Base-by-base conservation (phyloP, 75 land plant genomes). In the Cunninghamia lanceolata region DNA sequence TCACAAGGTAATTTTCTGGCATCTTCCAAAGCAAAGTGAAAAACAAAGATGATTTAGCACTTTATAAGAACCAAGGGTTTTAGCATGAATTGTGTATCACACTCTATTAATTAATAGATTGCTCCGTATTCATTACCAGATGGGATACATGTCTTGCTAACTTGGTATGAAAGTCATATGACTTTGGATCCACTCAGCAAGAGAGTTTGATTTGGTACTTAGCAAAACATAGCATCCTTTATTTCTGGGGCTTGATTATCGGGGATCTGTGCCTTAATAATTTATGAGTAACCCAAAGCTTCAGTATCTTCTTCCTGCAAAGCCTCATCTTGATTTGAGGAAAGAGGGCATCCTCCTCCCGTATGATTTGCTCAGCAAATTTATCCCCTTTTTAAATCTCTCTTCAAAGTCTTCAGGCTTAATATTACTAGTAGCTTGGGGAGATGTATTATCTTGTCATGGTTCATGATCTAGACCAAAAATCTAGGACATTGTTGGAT, bases 1-100 rank as follows among this genome's bases (percentile, higher is more conserved):
- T 94, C 32, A 70, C 89, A 83, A 90, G 94, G 95, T 93, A 93
- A 73, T 63, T 15, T 54, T 42, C 16, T 32, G 43, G 36, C 82
- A 73, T 73, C 36, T 34, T 80, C 47, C 28, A 3, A 80, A 80
- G 21, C 36, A 36, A 42, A 32, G 5, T 28, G 53, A 32, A 17
- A 30, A 52, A 16, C 0, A 50, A 52, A 83, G 63, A 53, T n/a
- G 34, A 82, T 45, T 46, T 14, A 38, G 59, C 59, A 52, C 59
- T 82, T 35, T 32, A 30, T 47, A 82, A 32, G 39, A 50, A 42
- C 3, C 40, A 17, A 39, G 45, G 17, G 43, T 3, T 77, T 77
- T 77, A 77, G 45, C 80, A 77, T 39, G 28, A 1, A 47, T 13
- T 47, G 1, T 63, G n/a, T 63, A 63, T 25, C 28, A 59, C 21